phyloP scores from a whole-genome alignment of 75 land plant genomes.

The Selaginella tamariscina region DNA sequence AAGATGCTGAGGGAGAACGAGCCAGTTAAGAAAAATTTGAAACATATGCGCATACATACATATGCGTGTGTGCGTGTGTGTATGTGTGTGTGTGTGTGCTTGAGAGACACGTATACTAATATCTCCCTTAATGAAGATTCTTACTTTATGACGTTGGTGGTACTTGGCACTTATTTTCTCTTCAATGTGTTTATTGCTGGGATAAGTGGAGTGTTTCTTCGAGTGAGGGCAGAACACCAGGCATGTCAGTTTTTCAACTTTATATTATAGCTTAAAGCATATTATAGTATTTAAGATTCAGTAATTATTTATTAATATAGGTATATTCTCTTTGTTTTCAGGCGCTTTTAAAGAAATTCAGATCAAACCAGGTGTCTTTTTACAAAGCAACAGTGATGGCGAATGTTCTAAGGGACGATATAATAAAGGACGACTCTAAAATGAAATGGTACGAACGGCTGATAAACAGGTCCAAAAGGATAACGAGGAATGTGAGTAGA shows the following conservation, averaged over 20 bases:
- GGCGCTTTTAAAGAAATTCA: constrained; percentile 20
- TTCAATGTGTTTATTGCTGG: constrained; percentile 33
- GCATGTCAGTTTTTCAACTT: constrained; percentile 3
- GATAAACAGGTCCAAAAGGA: constrained; percentile 11
- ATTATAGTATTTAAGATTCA: no score
- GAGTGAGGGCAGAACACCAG: constrained; percentile 35
- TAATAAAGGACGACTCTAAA: constrained; percentile 23
- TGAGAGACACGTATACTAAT: not conserved
- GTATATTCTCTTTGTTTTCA: not conserved
- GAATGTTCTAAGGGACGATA: constrained; percentile 24
- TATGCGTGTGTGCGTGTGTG: no score
- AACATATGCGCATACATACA: no score
- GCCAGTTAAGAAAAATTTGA: no score
- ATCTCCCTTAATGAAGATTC: constrained; percentile 16
- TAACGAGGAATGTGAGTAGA: not conserved
- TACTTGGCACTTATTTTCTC: constrained; percentile 26
- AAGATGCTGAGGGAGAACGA: constrained; percentile 11
- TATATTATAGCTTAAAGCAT: no score
- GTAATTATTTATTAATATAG: not conserved
- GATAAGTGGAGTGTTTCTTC: constrained; percentile 32
- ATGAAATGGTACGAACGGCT: constrained; percentile 12
- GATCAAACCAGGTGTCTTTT: constrained; percentile 18
- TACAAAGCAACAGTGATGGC: constrained; percentile 33
- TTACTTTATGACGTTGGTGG: constrained; percentile 27
- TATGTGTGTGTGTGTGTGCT: no score